Percentiles rank a stretch among this genome's conserved stretches.
Conservation (phyloP, 176 grass and related monocot species). For the Tillandsia fasciculata region DNA sequence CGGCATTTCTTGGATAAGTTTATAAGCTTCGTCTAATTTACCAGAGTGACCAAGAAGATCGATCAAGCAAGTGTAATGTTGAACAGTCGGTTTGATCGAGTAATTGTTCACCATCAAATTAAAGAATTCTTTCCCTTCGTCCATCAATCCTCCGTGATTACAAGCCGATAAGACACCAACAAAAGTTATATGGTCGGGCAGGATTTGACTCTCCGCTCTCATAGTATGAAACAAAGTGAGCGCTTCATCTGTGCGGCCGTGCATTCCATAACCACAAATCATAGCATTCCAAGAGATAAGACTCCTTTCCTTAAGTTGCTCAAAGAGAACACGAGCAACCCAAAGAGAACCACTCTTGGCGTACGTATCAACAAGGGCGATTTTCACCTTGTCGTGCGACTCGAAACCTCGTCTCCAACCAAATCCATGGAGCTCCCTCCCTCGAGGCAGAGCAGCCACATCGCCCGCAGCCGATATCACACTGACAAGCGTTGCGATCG, state of each 20-base stretch:
- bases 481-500: conserved; percentile 46
- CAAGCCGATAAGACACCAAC: conserved; percentile 62
- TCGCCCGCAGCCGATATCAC: conserved; percentile 46
- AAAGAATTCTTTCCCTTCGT: conserved; percentile 49
- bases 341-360: conserved; percentile 58
- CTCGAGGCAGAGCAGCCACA: conserved; percentile 45
- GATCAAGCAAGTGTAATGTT: conserved; percentile 70
- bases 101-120: conserved; percentile 43
- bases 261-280: conserved; percentile 70
- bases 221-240: conserved; percentile 43
- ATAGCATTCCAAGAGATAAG: conserved; percentile 74
- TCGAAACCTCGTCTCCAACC: conserved; percentile 47
- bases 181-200: conserved; percentile 64
- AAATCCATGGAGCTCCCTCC: conserved; percentile 66
- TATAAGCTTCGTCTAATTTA: conserved; percentile 44
- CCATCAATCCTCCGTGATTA: conserved; percentile 49
- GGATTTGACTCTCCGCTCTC: conserved; percentile 29
- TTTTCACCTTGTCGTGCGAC: conserved; percentile 56
- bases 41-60: conserved; percentile 64
- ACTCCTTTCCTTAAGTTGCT: conserved; percentile 34
- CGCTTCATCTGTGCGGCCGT: conserved; percentile 47
- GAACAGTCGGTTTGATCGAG: conserved; percentile 44
- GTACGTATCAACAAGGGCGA: conserved; percentile 66
- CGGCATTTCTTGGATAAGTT: conserved; percentile 50
- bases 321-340: conserved; percentile 51